Evolutionary conservation across 805 yeast genomes (phyloP).

Genomic region (Metschnikowia proteae): DNA sequence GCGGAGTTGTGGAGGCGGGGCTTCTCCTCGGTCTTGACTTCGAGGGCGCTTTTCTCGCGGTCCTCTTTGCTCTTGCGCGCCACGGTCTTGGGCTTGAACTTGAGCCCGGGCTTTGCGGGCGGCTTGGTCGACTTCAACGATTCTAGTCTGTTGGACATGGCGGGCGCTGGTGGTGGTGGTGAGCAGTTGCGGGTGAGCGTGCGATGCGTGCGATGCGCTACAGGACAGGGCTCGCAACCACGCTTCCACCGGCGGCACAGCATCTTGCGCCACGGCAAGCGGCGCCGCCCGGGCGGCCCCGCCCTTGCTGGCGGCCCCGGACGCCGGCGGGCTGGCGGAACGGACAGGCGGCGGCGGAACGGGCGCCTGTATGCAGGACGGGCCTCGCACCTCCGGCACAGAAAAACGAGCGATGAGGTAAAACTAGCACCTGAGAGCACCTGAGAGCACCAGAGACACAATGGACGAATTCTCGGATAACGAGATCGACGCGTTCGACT

Average conservation of each 20-base stretch:
- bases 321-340: too few relatives aligned
- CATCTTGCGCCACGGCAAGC: too few relatives aligned
- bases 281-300: too few relatives aligned
- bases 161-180: neutral
- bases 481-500: conserved; percentile 68
- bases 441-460: neutral
- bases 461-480: conserved; percentile 22
- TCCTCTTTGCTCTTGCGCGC: conserved; percentile 82
- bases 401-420: conserved; percentile 4
- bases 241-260: too few relatives aligned
- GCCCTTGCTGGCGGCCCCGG: too few relatives aligned
- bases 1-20: conserved; percentile 13
- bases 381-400: conserved; percentile 1
- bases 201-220: neutral
- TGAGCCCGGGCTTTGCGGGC: conserved; percentile 50
- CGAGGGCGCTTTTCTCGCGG: conserved; percentile 72
- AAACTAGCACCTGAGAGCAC: neutral
- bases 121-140: conserved; percentile 36
- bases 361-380: neutral
- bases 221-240: neutral
- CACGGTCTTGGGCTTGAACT: conserved; percentile 84
- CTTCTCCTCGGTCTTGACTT: conserved; percentile 34
- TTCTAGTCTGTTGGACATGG: conserved; percentile 42
- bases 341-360: neutral
- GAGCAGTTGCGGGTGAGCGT: neutral